phyloP scores from a whole-genome alignment of 2,329 filamentous ascomycete species.

The Aureobasidium mangrovei region DNA sequence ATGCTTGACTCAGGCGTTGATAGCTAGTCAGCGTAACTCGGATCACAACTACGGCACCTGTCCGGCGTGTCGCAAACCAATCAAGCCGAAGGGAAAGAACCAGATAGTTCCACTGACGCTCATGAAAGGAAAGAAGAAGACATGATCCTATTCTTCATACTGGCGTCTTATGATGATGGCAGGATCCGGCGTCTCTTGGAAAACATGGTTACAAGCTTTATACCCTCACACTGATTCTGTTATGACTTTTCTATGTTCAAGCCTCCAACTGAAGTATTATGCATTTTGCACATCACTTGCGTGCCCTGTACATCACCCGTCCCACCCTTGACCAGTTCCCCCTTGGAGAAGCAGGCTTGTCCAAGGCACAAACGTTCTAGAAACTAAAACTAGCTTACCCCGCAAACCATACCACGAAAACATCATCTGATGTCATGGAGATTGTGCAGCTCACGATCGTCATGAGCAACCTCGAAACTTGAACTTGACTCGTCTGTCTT shows the following conservation, averaged over 20 bases:
- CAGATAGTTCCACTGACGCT: slow-evolving; percentile 34
- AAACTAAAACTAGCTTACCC: background rate
- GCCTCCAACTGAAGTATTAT: background rate
- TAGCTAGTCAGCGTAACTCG: slow-evolving; percentile 44
- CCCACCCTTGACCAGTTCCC: background rate
- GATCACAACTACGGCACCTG: slow-evolving; percentile 38
- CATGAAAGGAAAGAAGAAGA: slow-evolving; percentile 23
- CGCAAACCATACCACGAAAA: background rate
- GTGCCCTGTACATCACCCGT: background rate
- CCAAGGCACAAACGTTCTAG: background rate
- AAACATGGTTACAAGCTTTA: slow-evolving; percentile 11
- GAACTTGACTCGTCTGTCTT: background rate
- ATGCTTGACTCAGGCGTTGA: slow-evolving; percentile 53
- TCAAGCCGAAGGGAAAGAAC: slow-evolving; percentile 30
- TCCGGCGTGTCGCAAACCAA: slow-evolving; percentile 39
- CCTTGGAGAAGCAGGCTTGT: background rate
- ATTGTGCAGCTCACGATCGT: slow-evolving; percentile 5
- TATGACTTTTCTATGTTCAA: background rate
- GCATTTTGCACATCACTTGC: background rate
- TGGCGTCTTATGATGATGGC: background rate
- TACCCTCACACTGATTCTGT: background rate
- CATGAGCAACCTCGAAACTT: slow-evolving; percentile 9
- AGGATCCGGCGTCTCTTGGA: slow-evolving; percentile 5
- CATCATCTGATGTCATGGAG: background rate
- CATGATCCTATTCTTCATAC: background rate